Evolutionary conservation across 1,284 basidiomycete genomes (phyloP).

Genomic region (Anthracocystis walkeri): DNA sequence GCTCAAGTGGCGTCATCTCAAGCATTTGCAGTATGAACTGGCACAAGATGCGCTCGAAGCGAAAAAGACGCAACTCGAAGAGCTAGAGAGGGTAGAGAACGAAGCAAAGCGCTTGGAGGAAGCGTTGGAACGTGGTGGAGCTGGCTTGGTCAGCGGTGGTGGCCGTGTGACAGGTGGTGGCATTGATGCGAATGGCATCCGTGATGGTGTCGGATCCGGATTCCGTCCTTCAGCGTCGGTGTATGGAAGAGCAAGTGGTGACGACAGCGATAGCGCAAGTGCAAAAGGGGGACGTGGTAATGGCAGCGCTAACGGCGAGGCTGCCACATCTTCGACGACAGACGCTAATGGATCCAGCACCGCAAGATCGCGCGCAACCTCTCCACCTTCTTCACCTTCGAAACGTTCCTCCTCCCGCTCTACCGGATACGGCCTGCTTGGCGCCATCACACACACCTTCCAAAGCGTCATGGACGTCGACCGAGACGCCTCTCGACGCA

Average conservation of each 20-base stretch:
- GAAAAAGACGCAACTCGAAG: slow-evolving; percentile 87
- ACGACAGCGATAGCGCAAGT: slow-evolving; percentile 12
- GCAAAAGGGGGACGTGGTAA: background rate
- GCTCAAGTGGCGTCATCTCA: slow-evolving; percentile 93
- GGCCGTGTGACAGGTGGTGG: slow-evolving; percentile 29
- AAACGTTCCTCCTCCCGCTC: slow-evolving; percentile 44
- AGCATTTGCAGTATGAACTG: slow-evolving; percentile 97
- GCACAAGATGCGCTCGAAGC: slow-evolving; percentile 89
- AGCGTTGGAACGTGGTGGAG: slow-evolving; percentile 75
- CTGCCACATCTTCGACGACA: background rate
- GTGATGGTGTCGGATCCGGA: slow-evolving; percentile 43
- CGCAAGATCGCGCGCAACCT: slow-evolving; percentile 27
- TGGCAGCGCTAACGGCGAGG: slow-evolving; percentile 1
- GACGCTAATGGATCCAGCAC: slow-evolving; percentile 2
- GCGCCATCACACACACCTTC: slow-evolving; percentile 91
- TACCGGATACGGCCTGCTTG: slow-evolving; percentile 78
- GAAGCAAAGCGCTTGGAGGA: slow-evolving; percentile 90
- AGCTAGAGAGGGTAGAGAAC: slow-evolving; percentile 89
- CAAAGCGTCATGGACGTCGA: slow-evolving; percentile 99
- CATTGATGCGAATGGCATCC: slow-evolving; percentile 48
- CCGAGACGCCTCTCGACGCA: slow-evolving; percentile 92
- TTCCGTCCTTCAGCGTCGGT: slow-evolving; percentile 32
- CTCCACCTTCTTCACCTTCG: slow-evolving; percentile 34
- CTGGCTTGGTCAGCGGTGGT: slow-evolving; percentile 36
- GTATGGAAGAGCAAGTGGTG: slow-evolving; percentile 38